Base-by-base conservation (phyloP, 176 grass and related monocot genomes). In the Alopecurus myosuroides region DNA sequence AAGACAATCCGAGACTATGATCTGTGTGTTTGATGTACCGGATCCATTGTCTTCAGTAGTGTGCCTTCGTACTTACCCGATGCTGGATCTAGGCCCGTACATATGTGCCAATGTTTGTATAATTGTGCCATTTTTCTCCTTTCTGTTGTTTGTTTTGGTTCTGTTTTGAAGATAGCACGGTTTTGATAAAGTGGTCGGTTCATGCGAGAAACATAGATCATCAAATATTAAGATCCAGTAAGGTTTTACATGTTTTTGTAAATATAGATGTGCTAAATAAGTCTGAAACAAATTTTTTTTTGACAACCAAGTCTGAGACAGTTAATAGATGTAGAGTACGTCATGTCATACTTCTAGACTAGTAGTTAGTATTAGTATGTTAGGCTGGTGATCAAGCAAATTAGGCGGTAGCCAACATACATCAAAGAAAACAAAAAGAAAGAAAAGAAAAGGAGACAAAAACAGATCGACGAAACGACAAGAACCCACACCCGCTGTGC, bases 31-130 rank as follows among this genome's bases (percentile, higher is more conserved):
- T 77, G 17, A 28, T 70, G 52, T 78, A 40, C 40, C 29, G 3
- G 65, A 46, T 70, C 81, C 11, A 78, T 73, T 82, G 46, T 34
- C 39, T 80, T 64, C 41, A 66, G 28, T 80, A 80, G 58, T 33
- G 39, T 66, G 26, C 41, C 6, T 34, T 48, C n/a, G 6, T 46
- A 51, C 11, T 19, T 29, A 13, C n/a, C 19, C 23, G 51, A 58
- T 77, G 20, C 7, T 74, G 70, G 25, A 77, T 58, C 36, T 52
- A 40, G 30, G 30, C 42, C 26, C 12, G 42, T 67, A 50, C 61
- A 67, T 2, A 64, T 64, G 26, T 80, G 26, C 26, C 77, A 30
- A 31, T 79, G 22, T 28, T 56, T 77, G 74, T 58, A 23, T 39
- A 39, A 13, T 17, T 36, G 39, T 72, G 45, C n/a, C n/a, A n/a